These are phyloP conservation scores for Alternaria burnsii DNA, from an alignment of 2,329 filamentous ascomycete species.

Conservation along the genomic window DNA sequence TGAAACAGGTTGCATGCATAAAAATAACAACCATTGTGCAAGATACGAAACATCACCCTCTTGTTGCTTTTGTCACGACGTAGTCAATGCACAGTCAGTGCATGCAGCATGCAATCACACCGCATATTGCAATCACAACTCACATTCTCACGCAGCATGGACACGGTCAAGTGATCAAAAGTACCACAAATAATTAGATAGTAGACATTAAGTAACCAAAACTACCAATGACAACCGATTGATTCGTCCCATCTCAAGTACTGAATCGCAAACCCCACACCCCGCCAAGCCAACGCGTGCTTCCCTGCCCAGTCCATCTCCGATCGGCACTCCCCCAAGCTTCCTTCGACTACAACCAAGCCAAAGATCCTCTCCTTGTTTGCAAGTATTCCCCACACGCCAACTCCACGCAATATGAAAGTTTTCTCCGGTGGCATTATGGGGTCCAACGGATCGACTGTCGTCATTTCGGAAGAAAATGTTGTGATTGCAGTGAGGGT, in stretches of 20 bases:
- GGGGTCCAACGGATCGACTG: not conserved
- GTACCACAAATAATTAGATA: slow-evolving; percentile 1
- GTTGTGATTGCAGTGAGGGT: not conserved
- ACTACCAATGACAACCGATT: slow-evolving; percentile 1
- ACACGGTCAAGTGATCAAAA: not conserved
- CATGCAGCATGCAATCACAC: not conserved
- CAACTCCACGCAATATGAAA: not conserved
- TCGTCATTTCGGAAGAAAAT: slow-evolving; percentile 3
- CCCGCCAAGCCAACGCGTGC: slow-evolving; percentile 11
- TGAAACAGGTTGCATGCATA: not conserved
- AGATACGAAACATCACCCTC: not conserved
- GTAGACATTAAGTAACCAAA: slow-evolving; percentile 5
- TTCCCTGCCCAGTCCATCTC: slow-evolving; percentile 2
- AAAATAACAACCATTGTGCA: not conserved
- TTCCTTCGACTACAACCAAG: not conserved
- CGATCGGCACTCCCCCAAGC: slow-evolving; percentile 2
- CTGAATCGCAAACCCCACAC: not conserved
- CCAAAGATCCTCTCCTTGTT: slow-evolving; percentile 2
- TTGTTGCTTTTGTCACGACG: not conserved
- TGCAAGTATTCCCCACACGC: not conserved
- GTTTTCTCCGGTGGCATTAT: slow-evolving; percentile 3
- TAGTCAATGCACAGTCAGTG: slow-evolving; percentile 4
- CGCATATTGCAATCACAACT: not conserved
- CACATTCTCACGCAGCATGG: not conserved
- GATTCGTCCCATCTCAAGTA: not conserved